Percentiles rank a stretch among this genome's conserved stretches.
Evolutionary conservation across 345 rosid species (phyloP).

Genomic region (Euclidium syriacum): DNA sequence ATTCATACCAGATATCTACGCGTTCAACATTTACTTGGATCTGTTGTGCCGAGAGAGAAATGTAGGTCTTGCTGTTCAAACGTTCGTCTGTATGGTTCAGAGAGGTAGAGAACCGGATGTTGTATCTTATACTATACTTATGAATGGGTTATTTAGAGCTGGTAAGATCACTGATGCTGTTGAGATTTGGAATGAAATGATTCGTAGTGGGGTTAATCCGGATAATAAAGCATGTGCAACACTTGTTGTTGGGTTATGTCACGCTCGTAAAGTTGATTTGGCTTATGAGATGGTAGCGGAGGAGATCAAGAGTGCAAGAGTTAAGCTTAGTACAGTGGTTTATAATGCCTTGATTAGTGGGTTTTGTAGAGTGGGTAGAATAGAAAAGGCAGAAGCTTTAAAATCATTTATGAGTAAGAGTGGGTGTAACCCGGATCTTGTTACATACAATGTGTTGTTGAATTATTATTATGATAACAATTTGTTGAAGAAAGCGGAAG

Average conservation of each 20-base stretch:
- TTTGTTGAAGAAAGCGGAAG: conserved; percentile 60
- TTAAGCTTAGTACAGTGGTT: conserved; percentile 52
- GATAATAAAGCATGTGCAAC: conserved; percentile 59
- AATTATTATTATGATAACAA: conserved; percentile 59
- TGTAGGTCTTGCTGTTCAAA: conserved; percentile 52
- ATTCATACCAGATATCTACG: conserved; percentile 73
- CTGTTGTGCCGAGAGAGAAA: conserved; percentile 55
- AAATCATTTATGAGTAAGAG: conserved; percentile 66
- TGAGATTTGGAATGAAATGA: conserved; percentile 65
- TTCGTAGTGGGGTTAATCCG: conserved; percentile 49
- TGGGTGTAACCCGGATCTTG: conserved; percentile 66
- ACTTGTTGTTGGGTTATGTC: conserved; percentile 63
- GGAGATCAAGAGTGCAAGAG: conserved; percentile 49
- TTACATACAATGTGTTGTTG: conserved; percentile 73
- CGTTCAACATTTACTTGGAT: conserved; percentile 67
- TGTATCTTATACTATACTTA: conserved; percentile 71
- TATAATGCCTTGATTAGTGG: conserved; percentile 79
- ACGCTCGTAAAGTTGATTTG: conserved; percentile 70
- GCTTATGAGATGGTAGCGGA: conserved; percentile 80
- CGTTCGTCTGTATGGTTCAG: conserved; percentile 46
- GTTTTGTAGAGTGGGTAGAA: conserved; percentile 66
- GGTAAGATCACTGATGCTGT: conserved; percentile 49
- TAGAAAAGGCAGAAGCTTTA: conserved; percentile 71
- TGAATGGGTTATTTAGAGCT: conserved; percentile 60
- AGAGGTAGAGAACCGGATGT: conserved; percentile 83